Evolutionary conservation across 495 filamentous ascomycete species (phyloP), one percentile per base, ranked within the genome.

Genomic region (Xylaria palmicola): DNA sequence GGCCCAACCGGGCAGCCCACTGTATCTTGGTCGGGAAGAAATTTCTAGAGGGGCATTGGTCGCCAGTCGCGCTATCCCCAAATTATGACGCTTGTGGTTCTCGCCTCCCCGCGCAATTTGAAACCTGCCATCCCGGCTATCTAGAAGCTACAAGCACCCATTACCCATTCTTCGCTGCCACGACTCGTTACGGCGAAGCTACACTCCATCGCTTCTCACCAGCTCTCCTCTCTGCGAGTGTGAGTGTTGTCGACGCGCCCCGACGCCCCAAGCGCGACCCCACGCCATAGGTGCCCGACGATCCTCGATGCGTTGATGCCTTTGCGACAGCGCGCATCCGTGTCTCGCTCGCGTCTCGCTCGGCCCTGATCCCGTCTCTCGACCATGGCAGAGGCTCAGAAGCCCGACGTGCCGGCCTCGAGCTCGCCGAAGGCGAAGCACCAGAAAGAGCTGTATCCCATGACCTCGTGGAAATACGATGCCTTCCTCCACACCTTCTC

Each of bases 401-500:
- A 62, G 27, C 49, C 59, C 37, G 63, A 56, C 45, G 62, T 49
- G 20, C 62, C 39, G 24, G n/a, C 52, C 37, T 49, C 65, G 27
- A 39, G 24, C 32, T 45, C 65, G 64, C 50, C 59, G 17, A 59
- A 70, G 32, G 26, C 56, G 15, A 58, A 72, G 64, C 12, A 41
- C 29, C 56, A 62, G 20, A 84, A 84, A 65, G 86, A 89, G 62
- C 77, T 87, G 37, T 83, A 84, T 54, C 87, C 86, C 53, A 86
- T 90, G 79, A 83, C 84, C 57, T 79, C 82, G 57, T 91, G 85
- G 87, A 79, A 88, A 59, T 96, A 96, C 71, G 91, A 96, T 78
- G 75, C 87, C 43, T 83, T 92, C 65, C 79, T 97, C 36, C 93
- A 90, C 86, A 82, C 79, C 8, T 89, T 93, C 74, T 93, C 91